Evolutionary conservation across 73 alveolate genomes (phyloP), one percentile per base, ranked within the genome.

Genomic region (Paramecium octaurelia): DNA sequence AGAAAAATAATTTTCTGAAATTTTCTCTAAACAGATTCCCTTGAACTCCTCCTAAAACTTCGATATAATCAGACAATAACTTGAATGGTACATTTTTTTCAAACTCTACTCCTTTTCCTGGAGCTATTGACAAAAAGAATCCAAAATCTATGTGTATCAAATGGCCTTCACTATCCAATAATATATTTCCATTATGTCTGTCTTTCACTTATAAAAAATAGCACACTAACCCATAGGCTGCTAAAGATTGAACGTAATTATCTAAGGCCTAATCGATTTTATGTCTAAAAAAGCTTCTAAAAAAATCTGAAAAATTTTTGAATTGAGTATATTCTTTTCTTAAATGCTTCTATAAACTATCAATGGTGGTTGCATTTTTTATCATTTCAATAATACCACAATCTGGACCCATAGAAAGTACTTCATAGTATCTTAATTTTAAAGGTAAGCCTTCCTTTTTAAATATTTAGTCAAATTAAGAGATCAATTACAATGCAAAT

Each of bases 151-250:
- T 98, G 93, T 98, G 99, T 36, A 97, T 95, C 29, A 98, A 87
- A 71, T 97, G 98, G 0, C 99, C 99, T 44, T 96, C 98, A 43
- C 92, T 98, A 93, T 98, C 99, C 14, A 98, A 92, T 94, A 98
- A 88, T 73, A 98, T 98, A 93, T 98, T 98, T 34, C 99, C 99
- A 95, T 98, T 98, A 91, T 97, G 99, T 83, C 99, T 97, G 92
- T 97, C 99, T 92, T 97, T 97, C 84, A 97, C 94, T 95, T 98
- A 94, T 43, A 96, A 91, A 48, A 97, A 93, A 91, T 97, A 97
- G 88, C 99, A 96, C 27, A 97, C 97, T 68, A 97, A 92, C 10
- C 98, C 93, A 85, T 97, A 96, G 9, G 99, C 99, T 43, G 98
- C 86, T 92, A 94, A 83, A 48, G 89, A 59, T 31, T 77, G 38